These are phyloP conservation scores for Parascedosporium putredinis DNA, from an alignment of 2,329 filamentous ascomycete genomes.

Conservation along the genomic window DNA sequence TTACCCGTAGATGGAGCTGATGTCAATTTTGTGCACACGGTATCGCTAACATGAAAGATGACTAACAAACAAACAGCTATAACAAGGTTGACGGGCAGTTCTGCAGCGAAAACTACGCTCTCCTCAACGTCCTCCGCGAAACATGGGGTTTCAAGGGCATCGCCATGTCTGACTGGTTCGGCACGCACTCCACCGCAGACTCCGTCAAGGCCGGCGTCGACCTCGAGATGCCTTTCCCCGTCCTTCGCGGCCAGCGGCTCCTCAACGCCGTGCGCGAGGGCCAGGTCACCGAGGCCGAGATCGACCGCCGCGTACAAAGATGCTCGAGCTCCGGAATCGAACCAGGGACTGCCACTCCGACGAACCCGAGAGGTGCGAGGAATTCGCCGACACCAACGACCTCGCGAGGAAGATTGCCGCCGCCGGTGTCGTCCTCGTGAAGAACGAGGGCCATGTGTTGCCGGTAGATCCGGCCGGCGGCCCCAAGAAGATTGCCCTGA, in stretches of 20 bases:
- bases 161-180: conserved; percentile 25
- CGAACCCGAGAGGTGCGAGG: conserved; percentile 1
- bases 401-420: conserved; percentile 12
- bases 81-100: conserved; percentile 18
- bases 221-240: conserved; percentile 23
- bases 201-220: conserved; percentile 20
- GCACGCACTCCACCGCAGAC: conserved; percentile 20
- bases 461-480: not conserved
- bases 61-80: conserved; percentile 13
- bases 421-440: conserved; percentile 13
- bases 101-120: conserved; percentile 14
- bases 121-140: conserved; percentile 18
- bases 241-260: conserved; percentile 14
- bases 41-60: no score
- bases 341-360: conserved; percentile 8
- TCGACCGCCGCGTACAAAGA: conserved; percentile 12
- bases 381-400: not conserved
- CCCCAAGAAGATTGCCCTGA: not conserved
- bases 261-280: conserved; percentile 12
- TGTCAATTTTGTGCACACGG: no score
- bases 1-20: no score
- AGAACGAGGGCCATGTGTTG: conserved; percentile 10
- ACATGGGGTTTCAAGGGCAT: conserved; percentile 24
- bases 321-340: conserved; percentile 11
- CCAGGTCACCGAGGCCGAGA: conserved; percentile 10